Base-by-base conservation (phyloP, 2,329 filamentous ascomycete species). In the Emergomyces africanus region DNA sequence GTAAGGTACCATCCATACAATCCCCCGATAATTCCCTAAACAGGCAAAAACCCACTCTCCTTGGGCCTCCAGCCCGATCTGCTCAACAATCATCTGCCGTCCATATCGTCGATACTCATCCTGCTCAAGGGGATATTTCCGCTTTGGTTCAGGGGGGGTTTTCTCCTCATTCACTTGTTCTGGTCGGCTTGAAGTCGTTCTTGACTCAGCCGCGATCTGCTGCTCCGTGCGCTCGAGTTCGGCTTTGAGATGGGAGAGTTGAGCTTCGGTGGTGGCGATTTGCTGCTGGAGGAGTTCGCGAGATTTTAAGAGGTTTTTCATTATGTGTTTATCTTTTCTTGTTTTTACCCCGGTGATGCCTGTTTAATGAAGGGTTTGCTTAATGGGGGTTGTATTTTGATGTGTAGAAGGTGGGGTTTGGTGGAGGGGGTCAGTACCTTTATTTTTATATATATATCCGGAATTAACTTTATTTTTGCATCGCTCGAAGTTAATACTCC, bases 81-180 rank as follows among this genome's bases (percentile, higher is more conserved):
- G 83, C 0, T 90, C 87, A 61, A 96, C 83, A 64, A 97, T 91
- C 77, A 97, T 85, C 74, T 96, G 92, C 44, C 92, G 81, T 8
- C 89, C 90, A 75, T 97, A 97, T 62, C 91, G 82, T 64, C 83
- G 83, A 71, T 96, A 96, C 66, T 96, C 90, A 5, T 87, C 82
- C 18, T 78, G 75, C 3, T 75, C 72, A 2, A 96, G 77, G 0
- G 88, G 89, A 86, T 89, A 92, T 63, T 76, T 81, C 28, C 60
- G 57, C n/a, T 6, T 25, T 25, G 10, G n/a, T 37, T 15, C 15
- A 39, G 9, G 14, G 4, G 37, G 20, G 9, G 5, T 12, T 28
- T 28, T 6, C 57, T 30, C 25, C 9, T 48, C 9, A n/a, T 59
- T 41, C 20, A 33, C 12, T 12, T 55, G n/a, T 57, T 46, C 50